Conservation (phyloP, 1,139 yeast species). For the Debaryomycetaceae sp. region DNA sequence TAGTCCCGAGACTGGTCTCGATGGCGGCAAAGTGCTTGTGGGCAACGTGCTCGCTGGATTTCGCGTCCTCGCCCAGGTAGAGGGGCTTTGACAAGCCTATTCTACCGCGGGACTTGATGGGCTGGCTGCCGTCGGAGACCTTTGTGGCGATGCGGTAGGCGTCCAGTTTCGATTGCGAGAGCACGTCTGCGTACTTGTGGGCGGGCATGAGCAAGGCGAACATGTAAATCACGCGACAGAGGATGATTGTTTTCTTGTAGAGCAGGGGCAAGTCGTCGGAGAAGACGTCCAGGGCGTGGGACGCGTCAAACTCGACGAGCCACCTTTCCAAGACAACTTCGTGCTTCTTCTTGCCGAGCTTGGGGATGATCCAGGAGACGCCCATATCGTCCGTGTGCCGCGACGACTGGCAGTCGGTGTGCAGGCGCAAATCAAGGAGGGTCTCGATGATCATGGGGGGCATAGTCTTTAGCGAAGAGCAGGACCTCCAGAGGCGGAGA, state of each 20-base stretch:
- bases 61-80: conserved; percentile 30
- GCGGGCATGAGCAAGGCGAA: conserved; percentile 58
- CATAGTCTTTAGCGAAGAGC: conserved; percentile 26
- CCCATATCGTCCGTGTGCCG: conserved; percentile 44
- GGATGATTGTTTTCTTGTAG: conserved; percentile 64
- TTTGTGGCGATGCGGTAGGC: conserved; percentile 38
- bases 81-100: conserved; percentile 71
- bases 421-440: conserved; percentile 56
- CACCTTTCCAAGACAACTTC: conserved; percentile 90
- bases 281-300: conserved; percentile 15
- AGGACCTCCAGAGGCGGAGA: conserved; percentile 46
- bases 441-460: conserved; percentile 86
- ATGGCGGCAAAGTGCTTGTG: conserved; percentile 60
- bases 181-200: conserved; percentile 39
- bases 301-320: conserved; percentile 66
- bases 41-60: conserved; percentile 41
- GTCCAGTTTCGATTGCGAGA: conserved; percentile 4
- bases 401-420: conserved; percentile 52
- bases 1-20: conserved; percentile 61
- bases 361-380: conserved; percentile 40
- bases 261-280: conserved; percentile 52
- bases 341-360: conserved; percentile 42
- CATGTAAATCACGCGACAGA: conserved; percentile 58
- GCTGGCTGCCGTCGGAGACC: conserved; percentile 63
- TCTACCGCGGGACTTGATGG: conserved; percentile 73